Evolutionary conservation across 176 grass and related monocot species (phyloP), one percentile per base, ranked within the genome.

Genomic region (Pontederia paniculata): DNA sequence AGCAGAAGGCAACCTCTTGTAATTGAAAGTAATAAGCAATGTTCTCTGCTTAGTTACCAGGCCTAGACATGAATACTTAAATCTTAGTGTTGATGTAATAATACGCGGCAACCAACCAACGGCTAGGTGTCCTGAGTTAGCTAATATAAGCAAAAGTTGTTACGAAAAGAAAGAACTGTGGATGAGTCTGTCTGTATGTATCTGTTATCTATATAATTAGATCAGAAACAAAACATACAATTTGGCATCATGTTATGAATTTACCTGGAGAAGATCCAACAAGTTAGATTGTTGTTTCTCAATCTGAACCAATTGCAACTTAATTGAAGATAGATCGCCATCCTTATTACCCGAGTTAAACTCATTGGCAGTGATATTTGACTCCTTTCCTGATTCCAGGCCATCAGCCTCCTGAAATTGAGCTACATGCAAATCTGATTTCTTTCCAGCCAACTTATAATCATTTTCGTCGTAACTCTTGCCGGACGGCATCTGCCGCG

Each of bases 191-290:
- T 37, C 5, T 37, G 7, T 37, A 2, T 37, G 3, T 37, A 37
- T 37, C 0, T 37, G 7, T 37, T 37, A 37, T 37, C 0, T 37
- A 37, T 37, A 37, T 37, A 37, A 37, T 6, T 37, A 37, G 28
- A 5, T 69, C 48, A 44, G 8, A n/a, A 8, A 55, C 2, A 56
- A 23, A n/a, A 23, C 12, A 47, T 46, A 8, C 0, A 48, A 48
- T 48, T 63, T 21, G 11, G 60, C 7, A 6, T 37, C 28, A 37
- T 6, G 28, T 37, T 43, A 31, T 43, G 23, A 44, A 19, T 12
- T 63, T 88, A 98, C 93, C 93, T 91, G 86, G 48, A 98, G 86
- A 75, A 98, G 86, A 66, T 98, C 76, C 16, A 98, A 83, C 60
- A 98, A 74, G 65, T 75, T 91, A 42, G 80, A 69, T 58, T 98